Conservation (phyloP, 805 yeast genomes). For the Candida qinlingensis region DNA sequence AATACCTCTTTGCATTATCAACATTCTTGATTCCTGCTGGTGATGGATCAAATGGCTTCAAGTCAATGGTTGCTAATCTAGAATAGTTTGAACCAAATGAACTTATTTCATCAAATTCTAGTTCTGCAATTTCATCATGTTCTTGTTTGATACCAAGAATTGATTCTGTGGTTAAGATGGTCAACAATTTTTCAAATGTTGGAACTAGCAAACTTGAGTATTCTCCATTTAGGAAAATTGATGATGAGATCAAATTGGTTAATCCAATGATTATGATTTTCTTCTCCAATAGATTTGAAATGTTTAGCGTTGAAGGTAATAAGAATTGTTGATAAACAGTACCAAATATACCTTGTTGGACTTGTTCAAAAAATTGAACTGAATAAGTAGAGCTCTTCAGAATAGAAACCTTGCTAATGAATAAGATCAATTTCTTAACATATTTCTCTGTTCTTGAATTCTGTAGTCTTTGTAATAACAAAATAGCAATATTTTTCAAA, state of each 20-base stretch:
- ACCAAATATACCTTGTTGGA: constrained; percentile 55
- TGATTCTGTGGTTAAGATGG: constrained; percentile 32
- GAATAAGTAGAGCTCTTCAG: constrained; percentile 45
- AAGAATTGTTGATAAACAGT: constrained; percentile 40
- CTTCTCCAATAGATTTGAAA: constrained; percentile 49
- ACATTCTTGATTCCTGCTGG: constrained; percentile 10
- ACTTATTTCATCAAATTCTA: constrained; percentile 63
- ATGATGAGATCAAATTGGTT: constrained; percentile 35
- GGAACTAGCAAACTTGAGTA: constrained; percentile 37
- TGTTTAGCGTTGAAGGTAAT: constrained; percentile 36
- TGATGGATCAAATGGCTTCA: constrained; percentile 62
- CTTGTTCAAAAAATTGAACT: constrained; percentile 61
- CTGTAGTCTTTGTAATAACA: constrained; percentile 77
- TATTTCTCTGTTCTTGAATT: constrained; percentile 77
- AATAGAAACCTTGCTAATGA: constrained; percentile 51
- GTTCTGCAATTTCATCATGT: constrained; percentile 33
- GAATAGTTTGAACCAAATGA: constrained; percentile 87
- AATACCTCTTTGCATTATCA: constrained; percentile 16
- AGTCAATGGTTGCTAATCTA: constrained; percentile 57
- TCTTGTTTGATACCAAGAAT: constrained; percentile 29
- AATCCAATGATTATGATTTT: constrained; percentile 49
- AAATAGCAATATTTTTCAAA: constrained; percentile 65
- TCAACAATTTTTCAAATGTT: constrained; percentile 40
- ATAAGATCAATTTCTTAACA: constrained; percentile 62
- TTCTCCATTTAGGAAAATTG: constrained; percentile 32